Conservation (phyloP, 176 grass and related monocot genomes). For the Musa beccarii region DNA sequence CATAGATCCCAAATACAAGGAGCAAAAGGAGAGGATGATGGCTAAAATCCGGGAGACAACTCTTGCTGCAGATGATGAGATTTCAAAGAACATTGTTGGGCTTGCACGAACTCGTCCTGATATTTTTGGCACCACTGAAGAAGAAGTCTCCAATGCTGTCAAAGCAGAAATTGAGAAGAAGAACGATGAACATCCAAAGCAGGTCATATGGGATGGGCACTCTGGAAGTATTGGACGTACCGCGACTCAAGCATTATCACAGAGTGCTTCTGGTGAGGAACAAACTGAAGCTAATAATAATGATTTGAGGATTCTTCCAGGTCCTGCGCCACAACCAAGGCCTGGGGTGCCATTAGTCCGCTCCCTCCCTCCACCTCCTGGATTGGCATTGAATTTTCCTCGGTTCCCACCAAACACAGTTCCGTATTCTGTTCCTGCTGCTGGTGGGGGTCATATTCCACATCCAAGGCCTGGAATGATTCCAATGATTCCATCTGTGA, state of each 20-base stretch:
- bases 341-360: slow-evolving; percentile 47
- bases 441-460: slow-evolving; percentile 8
- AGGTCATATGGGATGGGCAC: slow-evolving; percentile 98
- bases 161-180: slow-evolving; percentile 99
- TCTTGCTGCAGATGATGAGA: slow-evolving; percentile 83
- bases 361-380: slow-evolving; percentile 64
- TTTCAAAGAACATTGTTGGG: slow-evolving; percentile 91
- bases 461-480: slow-evolving; percentile 39
- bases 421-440: slow-evolving; percentile 29
- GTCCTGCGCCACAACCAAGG: slow-evolving; percentile 58
- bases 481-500: slow-evolving; percentile 46
- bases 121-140: slow-evolving; percentile 96
- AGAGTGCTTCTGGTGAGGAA: slow-evolving; percentile 47
- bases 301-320: slow-evolving; percentile 30
- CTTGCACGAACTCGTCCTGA: slow-evolving; percentile 89
- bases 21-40: slow-evolving; percentile 98
- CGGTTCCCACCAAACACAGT: slow-evolving; percentile 42
- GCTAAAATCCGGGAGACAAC: slow-evolving; percentile 96
- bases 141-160: slow-evolving; percentile 91
- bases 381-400: slow-evolving; percentile 62
- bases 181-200: slow-evolving; percentile 87
- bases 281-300: slow-evolving; percentile 40
- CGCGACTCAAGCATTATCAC: slow-evolving; percentile 74
- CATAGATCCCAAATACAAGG: slow-evolving; percentile 96
- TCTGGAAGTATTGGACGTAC: slow-evolving; percentile 88